Base-by-base conservation (phyloP, 495 filamentous ascomycete genomes). In the Recurvomyces mirabilis region DNA sequence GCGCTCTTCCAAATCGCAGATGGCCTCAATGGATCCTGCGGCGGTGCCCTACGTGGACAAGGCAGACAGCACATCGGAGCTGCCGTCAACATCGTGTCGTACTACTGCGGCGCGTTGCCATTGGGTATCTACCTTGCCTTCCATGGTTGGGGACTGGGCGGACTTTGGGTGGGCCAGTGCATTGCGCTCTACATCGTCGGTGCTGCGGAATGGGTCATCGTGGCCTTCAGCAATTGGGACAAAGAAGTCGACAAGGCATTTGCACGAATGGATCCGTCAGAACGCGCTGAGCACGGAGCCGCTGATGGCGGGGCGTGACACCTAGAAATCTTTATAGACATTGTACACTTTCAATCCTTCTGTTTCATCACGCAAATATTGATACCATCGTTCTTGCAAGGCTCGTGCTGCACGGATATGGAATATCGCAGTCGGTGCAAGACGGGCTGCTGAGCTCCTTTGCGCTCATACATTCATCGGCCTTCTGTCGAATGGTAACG, bases 1-100 rank as follows among this genome's bases (percentile, higher is more conserved):
- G 87, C 87, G 2, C 68, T 93, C n/a, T 94, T 94, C 68, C 87
- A 94, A 65, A 87, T 94, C 44, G 84, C 87, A 0, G 87, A 94
- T 61, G 87, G 87, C 2, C 61, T 93, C 43, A 91, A 89, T 61
- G 51, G 51, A 14, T 44, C 39, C 46, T 94, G 87, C 56, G 87
- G 87, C 9, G 87, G 87, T 5, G 77, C 75, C 44, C 64, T 94
- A 10, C 62, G 87, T 38, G 87, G 87, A 0, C 89, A 87, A 83
- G 87, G 87, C 12, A 67, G 84, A 28, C 87, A 94, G 61, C 87
- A 93, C 69, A 70, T 91, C 23, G 87, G 87, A 13, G 87, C 88
- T 15, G 65, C 75, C n/a, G 87, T 94, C 46, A 94, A 95, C 57
- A 60, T 93, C 22, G 62, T 88, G n/a, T 84, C 78, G 55, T 95